Conservation (phyloP, 2,329 filamentous ascomycete species). For the Venturia carpophila region DNA sequence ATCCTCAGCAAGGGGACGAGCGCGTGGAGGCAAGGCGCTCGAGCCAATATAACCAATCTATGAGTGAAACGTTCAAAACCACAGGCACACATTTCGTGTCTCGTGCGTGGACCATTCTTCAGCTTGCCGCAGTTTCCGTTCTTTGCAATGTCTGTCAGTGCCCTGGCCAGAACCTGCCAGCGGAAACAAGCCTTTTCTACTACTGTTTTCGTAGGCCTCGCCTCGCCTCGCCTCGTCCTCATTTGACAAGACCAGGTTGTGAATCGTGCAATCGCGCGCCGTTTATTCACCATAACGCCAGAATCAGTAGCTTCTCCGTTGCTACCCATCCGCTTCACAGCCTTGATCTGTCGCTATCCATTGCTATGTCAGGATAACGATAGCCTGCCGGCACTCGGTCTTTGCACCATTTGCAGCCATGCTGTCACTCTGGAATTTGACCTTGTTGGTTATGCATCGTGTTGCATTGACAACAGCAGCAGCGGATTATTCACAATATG, state of each 20-base stretch:
- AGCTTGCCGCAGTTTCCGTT: no score
- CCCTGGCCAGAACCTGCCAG: not conserved
- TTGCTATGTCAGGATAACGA: not conserved
- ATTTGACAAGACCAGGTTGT: not conserved
- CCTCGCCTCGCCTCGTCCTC: not conserved
- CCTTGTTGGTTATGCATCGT: not conserved
- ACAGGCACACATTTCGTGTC: not conserved
- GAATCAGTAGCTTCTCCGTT: not conserved
- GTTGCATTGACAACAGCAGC: not conserved
- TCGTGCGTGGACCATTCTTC: not conserved
- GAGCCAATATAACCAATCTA: not conserved
- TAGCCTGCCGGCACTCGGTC: not conserved
- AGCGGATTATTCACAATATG: conserved; percentile 28
- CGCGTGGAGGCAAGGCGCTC: not conserved
- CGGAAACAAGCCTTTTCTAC: not conserved
- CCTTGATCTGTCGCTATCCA: not conserved
- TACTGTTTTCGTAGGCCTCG: not conserved
- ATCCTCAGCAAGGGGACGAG: not conserved
- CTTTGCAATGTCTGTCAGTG: no score
- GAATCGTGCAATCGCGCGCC: not conserved
- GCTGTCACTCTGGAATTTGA: not conserved
- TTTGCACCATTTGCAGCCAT: not conserved
- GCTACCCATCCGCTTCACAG: not conserved
- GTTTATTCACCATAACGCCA: not conserved
- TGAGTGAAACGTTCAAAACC: not conserved